Evolutionary conservation across 257 asterid genomes (phyloP), one percentile per base, ranked within the genome.

Genomic region (Henckelia pumila): DNA sequence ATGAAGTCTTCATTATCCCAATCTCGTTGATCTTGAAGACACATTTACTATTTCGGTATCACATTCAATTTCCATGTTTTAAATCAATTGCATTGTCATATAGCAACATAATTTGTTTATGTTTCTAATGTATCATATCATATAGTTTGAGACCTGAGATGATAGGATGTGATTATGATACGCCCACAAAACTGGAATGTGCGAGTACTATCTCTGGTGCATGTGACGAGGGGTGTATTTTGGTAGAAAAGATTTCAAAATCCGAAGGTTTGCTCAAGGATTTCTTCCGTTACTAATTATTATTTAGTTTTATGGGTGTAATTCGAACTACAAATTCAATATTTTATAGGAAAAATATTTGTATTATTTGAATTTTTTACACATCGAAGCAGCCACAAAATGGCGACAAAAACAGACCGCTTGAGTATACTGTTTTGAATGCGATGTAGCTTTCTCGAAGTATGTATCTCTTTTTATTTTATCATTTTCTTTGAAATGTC

Each of bases 1-100:
- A 66, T 83, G 70, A 94, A 85, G 83, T 75, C 77, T 80, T 64
- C 88, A 70, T 17, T 76, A 76, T 79, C 92, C 96, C 85, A 82
- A 71, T 69, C 89, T 85, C 85, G 64, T 84, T 88, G 89, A 78
- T 81, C 69, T 32, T 83, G 83, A 83, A 68, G 32, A 14, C 20
- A 14, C 20, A 16, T 10, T 28, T 3, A 40, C 28, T 28, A 28
- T 7, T 69, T 5, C 29, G 50, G 25, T 56, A 40, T 11, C 58
- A 16, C 49, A 25, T 19, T 8, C 56, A 57, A n/a, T 50, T 59
- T 6, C 23, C 57, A 14, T 58, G 59, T 5, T 33, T 55, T 56
- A 32, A 23, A 28, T n/a, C 8, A 49, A 63, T 2, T 57, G 29
- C 24, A 55, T 11, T 47, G 25, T 56, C 25, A 21, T 59, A 44